These are phyloP conservation scores for Tothia fuscella DNA, from an alignment of 2,329 filamentous ascomycete genomes.

Conservation along the genomic window DNA sequence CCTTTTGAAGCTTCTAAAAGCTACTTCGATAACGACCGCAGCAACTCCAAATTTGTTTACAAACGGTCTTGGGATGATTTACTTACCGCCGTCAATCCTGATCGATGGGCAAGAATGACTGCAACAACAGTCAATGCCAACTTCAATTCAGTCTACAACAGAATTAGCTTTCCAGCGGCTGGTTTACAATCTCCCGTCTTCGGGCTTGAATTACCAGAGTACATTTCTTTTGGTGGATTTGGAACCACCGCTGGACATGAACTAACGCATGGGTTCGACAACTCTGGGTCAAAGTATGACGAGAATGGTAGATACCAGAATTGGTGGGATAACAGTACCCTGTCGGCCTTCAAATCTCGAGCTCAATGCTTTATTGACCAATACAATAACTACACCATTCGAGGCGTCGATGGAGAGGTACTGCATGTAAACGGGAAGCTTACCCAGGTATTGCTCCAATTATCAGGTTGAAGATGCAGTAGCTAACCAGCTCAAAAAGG, in stretches of 20 bases:
- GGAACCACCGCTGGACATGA: conserved; percentile 57
- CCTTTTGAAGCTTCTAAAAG: conserved; percentile 37
- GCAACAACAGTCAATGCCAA: conserved; percentile 47
- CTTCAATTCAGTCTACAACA: conserved; percentile 50
- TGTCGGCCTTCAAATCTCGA: conserved; percentile 44
- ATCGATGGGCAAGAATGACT: conserved; percentile 45
- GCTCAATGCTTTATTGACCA: conserved; percentile 56
- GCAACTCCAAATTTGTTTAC: conserved; percentile 37
- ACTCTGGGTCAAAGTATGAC: conserved; percentile 51
- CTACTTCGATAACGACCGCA: conserved; percentile 47
- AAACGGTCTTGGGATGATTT: conserved; percentile 44
- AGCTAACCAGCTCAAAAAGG: conserved; percentile 50
- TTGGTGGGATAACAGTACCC: conserved; percentile 54
- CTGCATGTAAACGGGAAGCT: conserved; percentile 44
- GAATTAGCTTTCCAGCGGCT: conserved; percentile 57
- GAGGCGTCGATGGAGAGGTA: too few relatives aligned
- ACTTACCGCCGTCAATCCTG: conserved; percentile 47
- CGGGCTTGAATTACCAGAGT: conserved; percentile 48
- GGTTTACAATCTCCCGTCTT: conserved; percentile 60
- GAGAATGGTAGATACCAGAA: conserved; percentile 49
- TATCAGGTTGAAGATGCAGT: too few relatives aligned
- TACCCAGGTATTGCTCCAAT: too few relatives aligned
- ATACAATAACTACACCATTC: conserved; percentile 49
- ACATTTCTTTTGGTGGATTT: conserved; percentile 56
- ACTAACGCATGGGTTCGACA: conserved; percentile 58